Evolutionary conservation across 2,329 filamentous ascomycete species (phyloP), one percentile per base, ranked within the genome.

Genomic region (Nannizziopsis arthrosporioides): DNA sequence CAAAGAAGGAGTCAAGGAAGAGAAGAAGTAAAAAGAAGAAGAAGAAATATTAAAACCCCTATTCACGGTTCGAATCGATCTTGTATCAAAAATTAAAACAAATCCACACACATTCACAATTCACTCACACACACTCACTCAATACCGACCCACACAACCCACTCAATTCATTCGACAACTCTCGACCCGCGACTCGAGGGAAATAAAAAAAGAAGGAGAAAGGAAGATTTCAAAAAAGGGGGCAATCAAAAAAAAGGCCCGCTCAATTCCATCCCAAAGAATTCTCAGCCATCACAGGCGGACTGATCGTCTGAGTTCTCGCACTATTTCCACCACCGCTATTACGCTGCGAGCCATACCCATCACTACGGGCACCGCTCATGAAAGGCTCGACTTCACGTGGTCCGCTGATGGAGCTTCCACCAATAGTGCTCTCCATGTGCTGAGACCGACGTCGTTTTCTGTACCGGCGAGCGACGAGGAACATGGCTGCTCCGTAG

Each of bases 401-500:
- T 40, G 60, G 57, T 41, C 68, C 67, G 54, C 66, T 73, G 53
- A 68, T 71, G 51, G 72, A 68, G 36, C 72, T 72, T 35, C 72
- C 74, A 42, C 74, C 75, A 53, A 90, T 69, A 40, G 86, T 93
- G 73, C 80, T 86, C 45, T 82, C 74, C 51, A 87, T 84, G 60
- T 81, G 77, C 69, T 93, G 85, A 44, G 79, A 72, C 63, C 84
- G 78, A 68, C 80, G 83, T 75, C 84, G 87, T 71, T 84, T 82
- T 74, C 89, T 86, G 76, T 94, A 94, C 51, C 89, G 79, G 53
- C 88, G 82, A 43, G 89, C 89, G 56, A 94, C 80, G 60, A 92
- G 81, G 71, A 94, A 90, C 89, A 95, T 94, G 64, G 86, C 88
- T 10, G 84, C 85, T 61, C 88, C 89, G 57, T 94, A 94, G n/a